Conservation (phyloP, 805 yeast genomes). For the Cyberlindnera mississippiensis region DNA sequence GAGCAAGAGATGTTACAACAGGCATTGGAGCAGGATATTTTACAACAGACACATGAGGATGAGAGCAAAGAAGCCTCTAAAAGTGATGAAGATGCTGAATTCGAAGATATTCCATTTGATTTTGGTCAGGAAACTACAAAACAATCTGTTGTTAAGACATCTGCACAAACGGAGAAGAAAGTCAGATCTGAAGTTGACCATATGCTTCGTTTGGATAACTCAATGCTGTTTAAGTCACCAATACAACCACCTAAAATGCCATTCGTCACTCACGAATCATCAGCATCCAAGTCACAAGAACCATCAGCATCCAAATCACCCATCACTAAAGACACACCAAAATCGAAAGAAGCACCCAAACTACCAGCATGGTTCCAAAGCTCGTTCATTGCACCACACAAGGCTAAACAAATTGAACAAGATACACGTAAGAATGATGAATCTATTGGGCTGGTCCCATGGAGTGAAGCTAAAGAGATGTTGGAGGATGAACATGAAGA, state of each 20-base stretch:
- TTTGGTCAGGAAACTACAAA: conserved; percentile 2
- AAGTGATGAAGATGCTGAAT: conserved; percentile 21
- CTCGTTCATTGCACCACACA: conserved; percentile 5
- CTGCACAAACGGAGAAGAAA: not conserved
- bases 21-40: not conserved
- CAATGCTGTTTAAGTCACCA: no score
- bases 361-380: conserved; percentile 29
- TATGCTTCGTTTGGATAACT: conserved; percentile 9
- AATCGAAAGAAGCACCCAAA: not conserved
- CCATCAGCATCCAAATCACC: no score
- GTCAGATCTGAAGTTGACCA: conserved; percentile 22
- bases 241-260: no score
- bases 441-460: conserved; percentile 42
- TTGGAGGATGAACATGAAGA: conserved; percentile 14
- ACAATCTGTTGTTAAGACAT: no score
- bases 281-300: no score
- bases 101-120: conserved; percentile 29
- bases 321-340: not conserved
- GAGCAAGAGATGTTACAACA: conserved; percentile 21
- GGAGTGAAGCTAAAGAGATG: conserved; percentile 43
- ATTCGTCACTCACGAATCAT: no score
- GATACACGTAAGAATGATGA: conserved; percentile 7
- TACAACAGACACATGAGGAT: no score
- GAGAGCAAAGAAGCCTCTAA: conserved; percentile 7
- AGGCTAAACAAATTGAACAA: conserved; percentile 10